Conservation (phyloP, 331 rosid genomes). For the Pyrus hybrid region DNA sequence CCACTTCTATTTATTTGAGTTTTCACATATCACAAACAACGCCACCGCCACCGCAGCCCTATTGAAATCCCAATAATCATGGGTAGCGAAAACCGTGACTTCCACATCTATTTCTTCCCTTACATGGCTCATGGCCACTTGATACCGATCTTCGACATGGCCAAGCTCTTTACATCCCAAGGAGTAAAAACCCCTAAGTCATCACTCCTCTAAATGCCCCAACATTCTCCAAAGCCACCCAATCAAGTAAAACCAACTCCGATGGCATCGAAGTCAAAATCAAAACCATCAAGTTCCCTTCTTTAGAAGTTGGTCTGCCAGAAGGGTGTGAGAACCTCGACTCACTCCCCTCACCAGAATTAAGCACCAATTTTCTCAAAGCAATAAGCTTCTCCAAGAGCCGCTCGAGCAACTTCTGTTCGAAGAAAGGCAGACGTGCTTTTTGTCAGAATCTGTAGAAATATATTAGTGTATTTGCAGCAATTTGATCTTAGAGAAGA, state of each 20-base stretch:
- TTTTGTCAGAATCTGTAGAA: too few relatives aligned
- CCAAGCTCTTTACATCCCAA: conserved; percentile 3
- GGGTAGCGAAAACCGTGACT: not conserved
- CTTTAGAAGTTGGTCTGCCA: conserved; percentile 1
- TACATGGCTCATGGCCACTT: conserved; percentile 11
- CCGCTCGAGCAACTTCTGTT: conserved; percentile 19
- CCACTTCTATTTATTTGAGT: not conserved
- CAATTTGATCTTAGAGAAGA: too few relatives aligned
- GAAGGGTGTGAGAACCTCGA: not conserved
- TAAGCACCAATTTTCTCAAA: not conserved
- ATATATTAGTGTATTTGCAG: too few relatives aligned
- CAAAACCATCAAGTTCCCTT: not conserved
- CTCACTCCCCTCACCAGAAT: not conserved
- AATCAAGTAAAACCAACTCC: not conserved
- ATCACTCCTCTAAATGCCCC: not conserved
- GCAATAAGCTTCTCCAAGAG: conserved; percentile 6
- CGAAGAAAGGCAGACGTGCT: conserved; percentile 28
- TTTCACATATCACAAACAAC: not conserved
- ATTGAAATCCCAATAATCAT: not conserved
- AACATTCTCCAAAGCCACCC: not conserved
- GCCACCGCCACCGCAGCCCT: not conserved
- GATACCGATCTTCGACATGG: conserved; percentile 14
- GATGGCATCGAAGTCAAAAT: not conserved
- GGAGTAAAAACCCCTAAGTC: not conserved
- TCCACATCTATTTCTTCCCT: conserved; percentile 6